These are phyloP conservation scores for Larix kaempferi DNA, from an alignment of 75 land plant genomes.

Conservation along the genomic window DNA sequence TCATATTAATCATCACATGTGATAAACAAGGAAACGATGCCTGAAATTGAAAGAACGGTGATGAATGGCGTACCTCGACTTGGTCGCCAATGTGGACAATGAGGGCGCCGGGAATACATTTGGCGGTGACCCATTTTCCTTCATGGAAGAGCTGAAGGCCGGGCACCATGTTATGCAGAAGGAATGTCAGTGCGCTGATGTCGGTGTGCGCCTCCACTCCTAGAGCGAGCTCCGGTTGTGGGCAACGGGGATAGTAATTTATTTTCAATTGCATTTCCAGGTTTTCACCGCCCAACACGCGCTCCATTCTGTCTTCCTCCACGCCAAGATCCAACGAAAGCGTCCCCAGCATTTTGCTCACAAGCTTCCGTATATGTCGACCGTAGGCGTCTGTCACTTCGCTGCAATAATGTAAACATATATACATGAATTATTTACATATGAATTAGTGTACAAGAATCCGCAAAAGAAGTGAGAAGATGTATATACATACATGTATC, in stretches of 20 bases:
- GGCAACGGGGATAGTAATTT: constrained; percentile 93
- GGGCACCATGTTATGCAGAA: constrained; percentile 64
- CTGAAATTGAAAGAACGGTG: no score
- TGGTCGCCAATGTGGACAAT: constrained; percentile 75
- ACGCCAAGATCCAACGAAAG: constrained; percentile 77
- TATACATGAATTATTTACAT: not conserved
- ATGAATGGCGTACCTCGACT: constrained; percentile 27
- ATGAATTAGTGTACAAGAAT: not conserved
- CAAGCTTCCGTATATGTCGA: constrained; percentile 40
- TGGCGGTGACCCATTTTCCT: constrained; percentile 51
- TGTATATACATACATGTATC: constrained; percentile 52
- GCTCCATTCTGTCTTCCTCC: constrained; percentile 44
- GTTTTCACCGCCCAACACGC: constrained; percentile 73
- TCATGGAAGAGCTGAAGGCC: constrained; percentile 61
- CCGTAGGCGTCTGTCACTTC: constrained; percentile 55
- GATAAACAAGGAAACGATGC: no score
- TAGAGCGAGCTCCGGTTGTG: constrained; percentile 82
- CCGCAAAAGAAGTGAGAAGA: not conserved
- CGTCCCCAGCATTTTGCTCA: constrained; percentile 38
- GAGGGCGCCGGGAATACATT: constrained; percentile 58
- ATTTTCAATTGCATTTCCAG: constrained; percentile 59
- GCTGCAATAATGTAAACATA: not conserved
- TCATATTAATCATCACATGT: no score
- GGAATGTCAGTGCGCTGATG: constrained; percentile 58
- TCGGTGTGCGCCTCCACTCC: constrained; percentile 83